Conservation (phyloP, 2,329 filamentous ascomycete genomes). For the Venturia aucupariae region DNA sequence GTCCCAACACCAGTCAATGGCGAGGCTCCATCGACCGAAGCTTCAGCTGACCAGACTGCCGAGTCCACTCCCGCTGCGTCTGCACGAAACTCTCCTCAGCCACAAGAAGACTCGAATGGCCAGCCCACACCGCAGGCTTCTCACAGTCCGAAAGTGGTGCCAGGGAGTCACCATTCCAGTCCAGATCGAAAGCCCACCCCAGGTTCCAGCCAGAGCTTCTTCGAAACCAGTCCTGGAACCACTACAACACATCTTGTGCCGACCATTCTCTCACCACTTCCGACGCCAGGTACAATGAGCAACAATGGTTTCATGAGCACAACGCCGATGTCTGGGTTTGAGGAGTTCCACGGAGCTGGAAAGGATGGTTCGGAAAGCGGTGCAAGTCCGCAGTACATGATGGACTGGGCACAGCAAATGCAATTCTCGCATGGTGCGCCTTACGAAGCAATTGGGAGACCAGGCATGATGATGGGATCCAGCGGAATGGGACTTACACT, state of each 20-base stretch:
- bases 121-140: not conserved
- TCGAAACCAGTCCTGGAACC: slow-evolving; percentile 33
- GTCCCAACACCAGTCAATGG: slow-evolving; percentile 12
- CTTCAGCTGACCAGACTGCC: slow-evolving; percentile 27
- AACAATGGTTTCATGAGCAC: slow-evolving; percentile 30
- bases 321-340: slow-evolving; percentile 38
- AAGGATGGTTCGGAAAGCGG: slow-evolving; percentile 33
- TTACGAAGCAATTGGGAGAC: slow-evolving; percentile 32
- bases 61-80: slow-evolving; percentile 24
- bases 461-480: slow-evolving; percentile 32
- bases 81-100: slow-evolving; percentile 28
- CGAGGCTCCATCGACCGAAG: slow-evolving; percentile 17
- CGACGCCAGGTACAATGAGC: slow-evolving; percentile 25
- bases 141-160: not conserved
- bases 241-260: slow-evolving; percentile 21
- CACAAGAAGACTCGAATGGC: slow-evolving; percentile 17
- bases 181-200: slow-evolving; percentile 20
- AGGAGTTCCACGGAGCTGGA: slow-evolving; percentile 31
- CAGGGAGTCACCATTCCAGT: slow-evolving; percentile 1
- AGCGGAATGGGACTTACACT: slow-evolving; percentile 36
- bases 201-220: slow-evolving; percentile 30
- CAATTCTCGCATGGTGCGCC: slow-evolving; percentile 30
- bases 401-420: slow-evolving; percentile 39
- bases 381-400: slow-evolving; percentile 35
- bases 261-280: slow-evolving; percentile 29